Percentiles rank a stretch among this genome's conserved stretches.
These are phyloP conservation scores for Tuber melanosporum DNA, from an alignment of 495 filamentous ascomycete species.

Conservation along the genomic window DNA sequence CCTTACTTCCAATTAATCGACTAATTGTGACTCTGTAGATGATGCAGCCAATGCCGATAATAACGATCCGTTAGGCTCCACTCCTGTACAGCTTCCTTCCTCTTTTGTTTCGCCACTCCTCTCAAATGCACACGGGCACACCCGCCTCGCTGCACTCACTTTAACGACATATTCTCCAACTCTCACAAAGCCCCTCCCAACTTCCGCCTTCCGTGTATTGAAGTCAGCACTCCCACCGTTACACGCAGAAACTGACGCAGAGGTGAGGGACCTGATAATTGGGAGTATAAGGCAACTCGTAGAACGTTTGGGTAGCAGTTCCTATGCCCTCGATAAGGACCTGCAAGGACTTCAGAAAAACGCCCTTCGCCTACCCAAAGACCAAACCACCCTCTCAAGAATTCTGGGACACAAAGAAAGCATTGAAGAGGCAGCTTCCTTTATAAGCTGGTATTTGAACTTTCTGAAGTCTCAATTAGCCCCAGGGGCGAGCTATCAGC, in stretches of 20 bases:
- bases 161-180: constrained; percentile 64
- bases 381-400: constrained; percentile 2
- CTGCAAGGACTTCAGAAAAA: constrained; percentile 26
- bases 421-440: constrained; percentile 50
- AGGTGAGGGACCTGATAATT: constrained; percentile 69
- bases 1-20: constrained; percentile 12
- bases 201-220: constrained; percentile 54
- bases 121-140: constrained; percentile 54
- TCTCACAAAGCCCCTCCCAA: constrained; percentile 62
- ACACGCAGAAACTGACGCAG: constrained; percentile 75
- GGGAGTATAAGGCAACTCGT: constrained; percentile 61
- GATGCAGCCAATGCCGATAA: constrained; percentile 20
- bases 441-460: constrained; percentile 60
- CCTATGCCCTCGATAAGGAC: constrained; percentile 46
- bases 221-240: constrained; percentile 57
- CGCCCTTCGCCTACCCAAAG: neutral
- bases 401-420: constrained; percentile 27
- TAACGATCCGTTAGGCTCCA: constrained; percentile 4
- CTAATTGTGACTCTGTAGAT: constrained; percentile 8
- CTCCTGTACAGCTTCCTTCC: constrained; percentile 43
- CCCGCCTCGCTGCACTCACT: constrained; percentile 68
- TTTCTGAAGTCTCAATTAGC: constrained; percentile 68
- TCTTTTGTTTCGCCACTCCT: constrained; percentile 52
- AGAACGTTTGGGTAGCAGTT: constrained; percentile 54
- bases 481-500: constrained; percentile 74